phyloP scores from a whole-genome alignment of 495 filamentous ascomycete genomes.

The Delitschia confertaspora region DNA sequence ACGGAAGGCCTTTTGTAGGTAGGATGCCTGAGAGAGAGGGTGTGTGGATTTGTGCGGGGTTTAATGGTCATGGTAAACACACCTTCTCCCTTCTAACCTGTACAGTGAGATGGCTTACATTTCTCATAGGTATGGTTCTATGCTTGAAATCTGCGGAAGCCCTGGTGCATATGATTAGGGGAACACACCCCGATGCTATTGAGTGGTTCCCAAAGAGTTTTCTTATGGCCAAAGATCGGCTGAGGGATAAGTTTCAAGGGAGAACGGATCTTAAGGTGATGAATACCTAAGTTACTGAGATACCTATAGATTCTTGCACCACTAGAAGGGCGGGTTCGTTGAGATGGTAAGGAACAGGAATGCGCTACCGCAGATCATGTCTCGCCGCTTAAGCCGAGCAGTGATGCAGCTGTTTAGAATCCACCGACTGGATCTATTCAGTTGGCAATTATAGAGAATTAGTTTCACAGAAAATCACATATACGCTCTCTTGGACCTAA shows the following conservation, averaged over 20 bases:
- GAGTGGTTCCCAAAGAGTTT: constrained; percentile 49
- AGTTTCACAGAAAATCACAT: too few species aligned
- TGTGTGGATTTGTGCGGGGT: constrained; percentile 45
- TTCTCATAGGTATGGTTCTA: constrained; percentile 38
- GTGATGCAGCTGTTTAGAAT: too few species aligned
- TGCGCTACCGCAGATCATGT: too few species aligned
- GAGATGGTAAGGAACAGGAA: too few species aligned
- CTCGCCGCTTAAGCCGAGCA: too few species aligned
- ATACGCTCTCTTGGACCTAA: too few species aligned
- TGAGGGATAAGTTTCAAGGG: constrained; percentile 39
- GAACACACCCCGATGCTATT: constrained; percentile 25
- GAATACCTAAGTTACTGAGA: too few species aligned
- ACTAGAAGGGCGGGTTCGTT: too few species aligned
- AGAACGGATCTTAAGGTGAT: constrained; percentile 26
- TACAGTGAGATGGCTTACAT: not conserved
- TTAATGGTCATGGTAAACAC: constrained; percentile 47
- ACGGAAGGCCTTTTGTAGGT: constrained; percentile 50
- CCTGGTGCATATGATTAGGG: constrained; percentile 44
- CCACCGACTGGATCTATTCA: too few species aligned
- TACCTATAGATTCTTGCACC: too few species aligned
- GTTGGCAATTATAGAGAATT: too few species aligned
- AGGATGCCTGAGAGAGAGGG: constrained; percentile 32
- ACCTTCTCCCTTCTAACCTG: not conserved
- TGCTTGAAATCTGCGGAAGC: constrained; percentile 49
- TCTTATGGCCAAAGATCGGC: constrained; percentile 38